phyloP scores from a whole-genome alignment of 768 basidiomycete genomes.

The Trametopsis cervina region DNA sequence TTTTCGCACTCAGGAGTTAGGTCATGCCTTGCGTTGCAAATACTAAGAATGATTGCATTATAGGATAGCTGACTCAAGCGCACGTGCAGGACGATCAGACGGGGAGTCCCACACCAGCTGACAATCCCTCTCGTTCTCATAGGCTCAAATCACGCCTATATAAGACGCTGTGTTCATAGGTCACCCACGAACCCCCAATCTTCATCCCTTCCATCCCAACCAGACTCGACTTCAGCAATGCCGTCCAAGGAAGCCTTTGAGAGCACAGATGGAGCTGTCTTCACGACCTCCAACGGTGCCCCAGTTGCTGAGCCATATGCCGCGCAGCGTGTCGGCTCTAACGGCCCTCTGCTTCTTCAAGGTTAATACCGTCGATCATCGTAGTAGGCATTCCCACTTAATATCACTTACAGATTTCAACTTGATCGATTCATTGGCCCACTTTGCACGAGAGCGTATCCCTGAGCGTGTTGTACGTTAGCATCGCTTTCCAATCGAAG shows the following conservation, averaged over 20 bases:
- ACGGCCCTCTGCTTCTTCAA: slow-evolving; percentile 86
- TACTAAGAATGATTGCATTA: no score
- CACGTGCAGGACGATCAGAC: slow-evolving; percentile 10
- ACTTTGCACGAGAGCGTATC: slow-evolving; percentile 93
- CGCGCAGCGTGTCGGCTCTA: slow-evolving; percentile 63
- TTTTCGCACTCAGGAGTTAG: slow-evolving; percentile 3
- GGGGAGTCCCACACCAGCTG: slow-evolving; percentile 9
- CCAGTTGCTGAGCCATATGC: slow-evolving; percentile 73
- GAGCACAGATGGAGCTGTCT: slow-evolving; percentile 50
- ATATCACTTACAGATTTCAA: slow-evolving; percentile 60
- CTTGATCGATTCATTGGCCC: slow-evolving; percentile 83
- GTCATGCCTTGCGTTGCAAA: no score
- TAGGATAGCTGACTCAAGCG: slow-evolving; percentile 9
- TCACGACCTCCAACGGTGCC: slow-evolving; percentile 84
- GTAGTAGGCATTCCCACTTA: slow-evolving; percentile 4
- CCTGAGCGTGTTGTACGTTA: slow-evolving; percentile 34
- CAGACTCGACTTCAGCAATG: slow-evolving; percentile 33
- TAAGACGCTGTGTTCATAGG: slow-evolving; percentile 3
- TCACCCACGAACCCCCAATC: slow-evolving; percentile 3
- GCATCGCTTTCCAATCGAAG: not conserved
- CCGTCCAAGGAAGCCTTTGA: slow-evolving; percentile 54
- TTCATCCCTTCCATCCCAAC: slow-evolving; percentile 1
- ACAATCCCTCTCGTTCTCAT: slow-evolving; percentile 11
- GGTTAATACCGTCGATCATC: slow-evolving; percentile 35
- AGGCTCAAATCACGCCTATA: slow-evolving; percentile 5